A percentile compares a stretch with the other conserved stretches of the same genome.
Evolutionary conservation across 768 basidiomycete genomes (phyloP).

Genomic region (Mrakia frigida): DNA sequence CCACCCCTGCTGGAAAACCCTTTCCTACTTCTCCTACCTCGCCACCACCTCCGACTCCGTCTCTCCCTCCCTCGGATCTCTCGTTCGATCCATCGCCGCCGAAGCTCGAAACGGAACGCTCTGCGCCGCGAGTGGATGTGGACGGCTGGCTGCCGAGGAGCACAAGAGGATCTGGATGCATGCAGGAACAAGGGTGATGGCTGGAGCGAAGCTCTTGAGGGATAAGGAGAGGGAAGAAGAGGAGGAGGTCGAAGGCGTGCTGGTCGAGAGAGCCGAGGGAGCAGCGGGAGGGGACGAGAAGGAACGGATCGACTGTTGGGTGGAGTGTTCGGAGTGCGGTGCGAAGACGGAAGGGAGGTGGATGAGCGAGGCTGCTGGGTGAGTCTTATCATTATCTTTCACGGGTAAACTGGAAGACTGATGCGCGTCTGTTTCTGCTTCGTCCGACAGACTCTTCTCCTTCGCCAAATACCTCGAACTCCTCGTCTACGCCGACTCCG

Average conservation of each 20-base stretch:
- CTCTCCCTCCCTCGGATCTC: conserved; percentile 8
- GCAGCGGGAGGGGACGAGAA: background rate
- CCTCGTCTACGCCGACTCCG: conserved; percentile 21
- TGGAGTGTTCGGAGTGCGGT: conserved; percentile 13
- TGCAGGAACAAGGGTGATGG: conserved; percentile 9
- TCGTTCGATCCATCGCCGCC: background rate
- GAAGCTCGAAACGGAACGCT: background rate
- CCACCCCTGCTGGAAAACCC: conserved; percentile 4
- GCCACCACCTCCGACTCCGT: background rate
- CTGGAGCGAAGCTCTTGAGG: conserved; percentile 6
- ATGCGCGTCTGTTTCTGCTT: background rate
- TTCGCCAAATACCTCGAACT: conserved; percentile 33
- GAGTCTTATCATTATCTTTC: no score
- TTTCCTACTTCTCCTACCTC: conserved; percentile 13
- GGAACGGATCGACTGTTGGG: conserved; percentile 22
- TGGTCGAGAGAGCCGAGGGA: conserved; percentile 2
- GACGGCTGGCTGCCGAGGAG: background rate
- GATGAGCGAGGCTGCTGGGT: conserved; percentile 27
- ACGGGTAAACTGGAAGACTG: no score
- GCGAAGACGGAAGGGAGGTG: conserved; percentile 1
- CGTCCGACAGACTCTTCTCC: conserved; percentile 4
- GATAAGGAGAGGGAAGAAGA: conserved; percentile 1
- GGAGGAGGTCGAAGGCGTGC: conserved; percentile 19
- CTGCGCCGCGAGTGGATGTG: conserved; percentile 11
- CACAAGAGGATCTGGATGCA: conserved; percentile 28